Conservation (phyloP, 768 basidiomycete genomes). For the Pleurotus ostreatus region DNA sequence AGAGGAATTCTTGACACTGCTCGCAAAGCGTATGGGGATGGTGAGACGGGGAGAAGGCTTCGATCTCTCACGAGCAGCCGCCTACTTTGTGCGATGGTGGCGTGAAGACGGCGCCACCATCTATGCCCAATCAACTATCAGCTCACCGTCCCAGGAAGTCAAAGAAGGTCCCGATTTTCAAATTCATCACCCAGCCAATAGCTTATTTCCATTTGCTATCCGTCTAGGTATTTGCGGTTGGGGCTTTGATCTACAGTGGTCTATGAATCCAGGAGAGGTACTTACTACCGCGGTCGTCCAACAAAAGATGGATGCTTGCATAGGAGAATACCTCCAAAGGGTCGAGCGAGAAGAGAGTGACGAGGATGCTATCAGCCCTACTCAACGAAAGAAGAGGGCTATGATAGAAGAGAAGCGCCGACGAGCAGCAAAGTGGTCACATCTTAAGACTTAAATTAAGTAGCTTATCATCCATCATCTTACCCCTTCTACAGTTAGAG, state of each 20-base stretch:
- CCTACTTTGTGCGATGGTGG: slow-evolving; percentile 87
- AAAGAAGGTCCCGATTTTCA: background rate
- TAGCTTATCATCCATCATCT: too few species aligned
- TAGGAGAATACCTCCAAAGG: slow-evolving; percentile 47
- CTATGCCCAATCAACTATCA: slow-evolving; percentile 35
- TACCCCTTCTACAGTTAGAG: too few species aligned
- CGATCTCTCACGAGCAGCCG: slow-evolving; percentile 69
- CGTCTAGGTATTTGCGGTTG: slow-evolving; percentile 49
- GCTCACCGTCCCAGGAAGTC: background rate
- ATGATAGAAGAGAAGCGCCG: slow-evolving; percentile 36
- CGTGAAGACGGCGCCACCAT: slow-evolving; percentile 66
- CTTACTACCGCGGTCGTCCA: slow-evolving; percentile 37
- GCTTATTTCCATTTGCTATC: slow-evolving; percentile 4
- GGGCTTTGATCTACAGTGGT: slow-evolving; percentile 87
- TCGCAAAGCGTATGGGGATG: slow-evolving; percentile 81
- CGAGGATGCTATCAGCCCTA: slow-evolving; percentile 60
- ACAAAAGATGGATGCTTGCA: slow-evolving; percentile 66
- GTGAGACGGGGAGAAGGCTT: slow-evolving; percentile 69
- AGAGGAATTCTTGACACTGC: slow-evolving; percentile 57
- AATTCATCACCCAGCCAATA: slow-evolving; percentile 10
- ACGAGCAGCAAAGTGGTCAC: slow-evolving; percentile 29
- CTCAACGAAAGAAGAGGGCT: slow-evolving; percentile 63
- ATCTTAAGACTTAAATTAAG: background rate
- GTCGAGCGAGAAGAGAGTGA: slow-evolving; percentile 46
- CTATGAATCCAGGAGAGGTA: slow-evolving; percentile 25